These are phyloP conservation scores for Setaria italica DNA, from an alignment of 202 grass and related monocot genomes.

Conservation along the genomic window DNA sequence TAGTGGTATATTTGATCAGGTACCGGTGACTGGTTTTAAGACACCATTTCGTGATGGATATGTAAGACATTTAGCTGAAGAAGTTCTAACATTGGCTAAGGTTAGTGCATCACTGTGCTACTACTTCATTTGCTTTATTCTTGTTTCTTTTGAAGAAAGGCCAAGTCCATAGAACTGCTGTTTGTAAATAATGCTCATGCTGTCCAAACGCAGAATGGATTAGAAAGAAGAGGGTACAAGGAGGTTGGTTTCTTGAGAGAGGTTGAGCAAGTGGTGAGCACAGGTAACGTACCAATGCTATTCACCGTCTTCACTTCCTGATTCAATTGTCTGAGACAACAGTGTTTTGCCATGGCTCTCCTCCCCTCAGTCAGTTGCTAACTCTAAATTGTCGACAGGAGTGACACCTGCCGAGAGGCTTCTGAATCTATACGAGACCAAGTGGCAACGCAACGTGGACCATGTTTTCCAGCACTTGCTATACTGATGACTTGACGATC, in stretches of 20 bases:
- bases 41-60: slow-evolving; percentile 92
- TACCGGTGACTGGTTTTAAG: slow-evolving; percentile 86
- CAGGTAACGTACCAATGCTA: slow-evolving; percentile 50
- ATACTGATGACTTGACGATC: slow-evolving; percentile 53
- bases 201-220: slow-evolving; percentile 65
- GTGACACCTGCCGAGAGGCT: slow-evolving; percentile 89
- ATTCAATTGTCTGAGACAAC: neutral
- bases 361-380: neutral
- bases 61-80: slow-evolving; percentile 88
- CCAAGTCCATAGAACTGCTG: neutral
- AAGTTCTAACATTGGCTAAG: slow-evolving; percentile 90
- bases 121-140: neutral
- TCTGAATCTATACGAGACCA: slow-evolving; percentile 75
- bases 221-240: slow-evolving; percentile 99
- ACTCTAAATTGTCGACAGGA: slow-evolving; percentile 47
- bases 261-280: slow-evolving; percentile 72
- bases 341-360: neutral
- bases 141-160: neutral
- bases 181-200: slow-evolving; percentile 21
- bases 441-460: slow-evolving; percentile 82
- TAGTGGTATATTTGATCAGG: slow-evolving; percentile 51
- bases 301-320: neutral
- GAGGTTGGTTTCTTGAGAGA: slow-evolving; percentile 93
- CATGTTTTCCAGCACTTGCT: slow-evolving; percentile 79
- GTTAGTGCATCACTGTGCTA: slow-evolving; percentile 40